phyloP scores from a whole-genome alignment of 169 alveolate genomes.

The Plasmodium malariae region DNA sequence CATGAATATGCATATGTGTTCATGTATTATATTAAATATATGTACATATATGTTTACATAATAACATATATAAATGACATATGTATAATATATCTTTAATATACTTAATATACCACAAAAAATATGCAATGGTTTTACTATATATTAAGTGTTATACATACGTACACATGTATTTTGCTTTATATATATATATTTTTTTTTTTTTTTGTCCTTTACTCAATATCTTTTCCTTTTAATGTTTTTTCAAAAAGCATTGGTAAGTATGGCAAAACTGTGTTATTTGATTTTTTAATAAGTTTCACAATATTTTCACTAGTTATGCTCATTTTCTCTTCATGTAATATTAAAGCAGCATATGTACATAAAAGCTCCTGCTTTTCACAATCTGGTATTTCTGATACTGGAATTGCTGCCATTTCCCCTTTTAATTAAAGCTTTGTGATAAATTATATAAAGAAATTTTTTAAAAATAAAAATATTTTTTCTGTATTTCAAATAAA shows the following conservation, averaged over 20 bases:
- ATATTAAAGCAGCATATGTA: conserved; percentile 95
- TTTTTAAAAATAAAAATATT: conserved; percentile 4
- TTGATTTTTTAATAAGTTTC: conserved; percentile 92
- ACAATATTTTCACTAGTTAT: conserved; percentile 92
- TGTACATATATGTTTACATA: neutral
- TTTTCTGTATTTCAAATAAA: neutral
- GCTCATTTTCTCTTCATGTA: conserved; percentile 93
- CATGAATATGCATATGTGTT: too few relatives aligned
- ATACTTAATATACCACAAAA: too few relatives aligned
- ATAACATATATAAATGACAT: too few relatives aligned
- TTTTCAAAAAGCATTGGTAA: conserved; percentile 95
- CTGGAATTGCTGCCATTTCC: conserved; percentile 88
- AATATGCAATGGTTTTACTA: too few relatives aligned
- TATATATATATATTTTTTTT: neutral
- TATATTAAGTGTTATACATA: too few relatives aligned
- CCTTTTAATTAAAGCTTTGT: too few relatives aligned
- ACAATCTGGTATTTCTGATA: conserved; percentile 81
- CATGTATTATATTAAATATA: too few relatives aligned
- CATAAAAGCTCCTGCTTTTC: conserved; percentile 95
- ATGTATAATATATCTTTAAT: too few relatives aligned
- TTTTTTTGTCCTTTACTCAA: conserved; percentile 75
- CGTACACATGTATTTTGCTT: neutral
- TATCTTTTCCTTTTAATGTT: conserved; percentile 92
- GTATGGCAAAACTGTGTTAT: conserved; percentile 93
- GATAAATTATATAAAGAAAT: neutral